These are phyloP conservation scores for Neoascochyta sp. DNA, from an alignment of 2,329 filamentous ascomycete species.

Conservation along the genomic window DNA sequence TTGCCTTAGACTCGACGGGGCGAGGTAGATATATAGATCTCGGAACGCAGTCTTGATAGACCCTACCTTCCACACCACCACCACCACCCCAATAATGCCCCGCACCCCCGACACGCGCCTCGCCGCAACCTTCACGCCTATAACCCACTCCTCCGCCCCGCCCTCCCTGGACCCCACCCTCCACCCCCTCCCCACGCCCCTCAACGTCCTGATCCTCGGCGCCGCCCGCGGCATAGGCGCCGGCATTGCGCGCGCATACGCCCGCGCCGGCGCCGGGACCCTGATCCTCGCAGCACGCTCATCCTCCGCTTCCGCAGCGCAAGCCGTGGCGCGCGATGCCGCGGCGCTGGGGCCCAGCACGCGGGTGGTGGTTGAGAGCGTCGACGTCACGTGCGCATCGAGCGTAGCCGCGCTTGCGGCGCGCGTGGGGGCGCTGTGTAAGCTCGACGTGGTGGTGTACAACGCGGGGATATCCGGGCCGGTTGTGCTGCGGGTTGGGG, in stretches of 20 bases:
- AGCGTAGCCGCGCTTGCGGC: conserved; percentile 25
- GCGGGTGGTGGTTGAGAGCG: conserved; percentile 4
- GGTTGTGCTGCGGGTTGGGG: conserved; percentile 32
- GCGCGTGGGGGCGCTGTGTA: conserved; percentile 18
- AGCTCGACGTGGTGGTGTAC: conserved; percentile 38
- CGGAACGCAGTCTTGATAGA: no score
- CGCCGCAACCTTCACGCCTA: conserved; percentile 2
- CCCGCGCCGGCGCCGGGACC: conserved; percentile 20
- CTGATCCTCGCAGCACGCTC: conserved; percentile 25
- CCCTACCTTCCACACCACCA: no score
- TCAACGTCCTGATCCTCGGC: conserved; percentile 32
- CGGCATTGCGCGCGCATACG: conserved; percentile 28
- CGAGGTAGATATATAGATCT: no score
- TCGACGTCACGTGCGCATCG: conserved; percentile 29
- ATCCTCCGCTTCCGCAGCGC: conserved; percentile 14
- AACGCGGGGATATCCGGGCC: conserved; percentile 40
- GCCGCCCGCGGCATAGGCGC: conserved; percentile 34
- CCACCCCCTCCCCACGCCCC: conserved; percentile 17
- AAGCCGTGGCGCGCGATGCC: conserved; percentile 10
- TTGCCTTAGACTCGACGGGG: no score
- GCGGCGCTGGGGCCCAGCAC: conserved; percentile 8
- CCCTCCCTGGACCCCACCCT: conserved; percentile 11
- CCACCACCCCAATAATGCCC: no score
- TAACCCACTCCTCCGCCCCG: conserved; percentile 9
- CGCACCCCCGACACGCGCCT: no score